These are phyloP conservation scores for Moesziomyces aphidis DNA, from an alignment of 1,284 basidiomycete species.

Conservation along the genomic window DNA sequence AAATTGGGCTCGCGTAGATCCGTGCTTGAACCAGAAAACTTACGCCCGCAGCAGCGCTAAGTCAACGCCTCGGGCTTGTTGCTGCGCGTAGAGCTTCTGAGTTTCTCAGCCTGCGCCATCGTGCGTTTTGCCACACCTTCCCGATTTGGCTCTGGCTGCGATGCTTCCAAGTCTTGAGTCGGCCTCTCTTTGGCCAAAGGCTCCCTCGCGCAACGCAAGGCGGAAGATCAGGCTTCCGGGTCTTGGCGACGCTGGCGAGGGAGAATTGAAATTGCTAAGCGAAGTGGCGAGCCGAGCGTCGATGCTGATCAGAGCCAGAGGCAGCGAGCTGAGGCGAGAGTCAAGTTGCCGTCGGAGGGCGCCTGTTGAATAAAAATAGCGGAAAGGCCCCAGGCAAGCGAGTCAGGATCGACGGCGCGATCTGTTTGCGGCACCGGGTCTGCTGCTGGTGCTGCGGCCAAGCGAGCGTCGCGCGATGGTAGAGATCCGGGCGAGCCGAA, in stretches of 20 bases:
- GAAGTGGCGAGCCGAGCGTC: not conserved
- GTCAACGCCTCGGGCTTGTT: too few species aligned
- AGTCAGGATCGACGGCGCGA: not conserved
- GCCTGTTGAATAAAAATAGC: not conserved
- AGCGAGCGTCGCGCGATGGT: too few species aligned
- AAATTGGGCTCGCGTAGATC: slow-evolving; percentile 16
- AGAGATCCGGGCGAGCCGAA: too few species aligned
- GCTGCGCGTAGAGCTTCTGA: not conserved
- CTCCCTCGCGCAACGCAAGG: too few species aligned
- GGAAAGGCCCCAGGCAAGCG: not conserved
- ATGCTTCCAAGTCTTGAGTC: not conserved
- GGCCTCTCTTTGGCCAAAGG: not conserved
- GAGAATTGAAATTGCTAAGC: not conserved
- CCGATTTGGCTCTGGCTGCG: not conserved
- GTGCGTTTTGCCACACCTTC: not conserved
- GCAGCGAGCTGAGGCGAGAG: not conserved
- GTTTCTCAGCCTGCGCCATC: not conserved
- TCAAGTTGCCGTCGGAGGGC: not conserved
- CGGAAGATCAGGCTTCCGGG: too few species aligned
- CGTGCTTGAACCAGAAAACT: slow-evolving; percentile 21
- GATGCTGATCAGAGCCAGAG: not conserved
- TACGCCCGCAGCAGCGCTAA: slow-evolving; percentile 6
- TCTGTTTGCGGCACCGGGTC: not conserved
- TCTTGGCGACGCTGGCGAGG: too few species aligned
- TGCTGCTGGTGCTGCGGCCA: too few species aligned